These are phyloP conservation scores for Apostasia ramifera DNA, from an alignment of 106 monocot species.

Conservation along the genomic window DNA sequence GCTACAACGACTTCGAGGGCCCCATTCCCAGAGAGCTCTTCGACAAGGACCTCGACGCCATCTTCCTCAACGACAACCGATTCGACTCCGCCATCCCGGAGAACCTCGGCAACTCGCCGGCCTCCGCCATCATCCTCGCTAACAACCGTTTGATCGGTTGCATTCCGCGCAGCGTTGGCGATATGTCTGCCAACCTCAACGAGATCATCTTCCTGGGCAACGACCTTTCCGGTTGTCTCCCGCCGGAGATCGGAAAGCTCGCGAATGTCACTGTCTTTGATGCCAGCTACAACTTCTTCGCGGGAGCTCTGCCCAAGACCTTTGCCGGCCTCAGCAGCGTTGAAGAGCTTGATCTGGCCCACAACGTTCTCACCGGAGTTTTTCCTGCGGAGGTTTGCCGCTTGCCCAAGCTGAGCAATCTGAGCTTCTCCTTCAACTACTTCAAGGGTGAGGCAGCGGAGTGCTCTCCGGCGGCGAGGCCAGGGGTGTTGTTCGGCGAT, in stretches of 20 bases:
- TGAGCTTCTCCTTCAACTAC: conserved; percentile 25
- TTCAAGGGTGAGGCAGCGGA: conserved; percentile 15
- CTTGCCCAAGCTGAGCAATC: conserved; percentile 17
- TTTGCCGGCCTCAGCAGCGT: conserved; percentile 9
- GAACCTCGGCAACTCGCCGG: conserved; percentile 44
- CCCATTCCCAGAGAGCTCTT: conserved; percentile 9
- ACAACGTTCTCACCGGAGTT: conserved; percentile 17
- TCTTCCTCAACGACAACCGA: conserved; percentile 47
- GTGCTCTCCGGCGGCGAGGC: conserved; percentile 6
- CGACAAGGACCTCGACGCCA: conserved; percentile 30
- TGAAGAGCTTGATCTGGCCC: conserved; percentile 15
- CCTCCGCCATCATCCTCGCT: conserved; percentile 41
- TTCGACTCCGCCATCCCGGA: conserved; percentile 30
- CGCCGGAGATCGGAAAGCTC: conserved; percentile 29
- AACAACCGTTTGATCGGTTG: conserved; percentile 45
- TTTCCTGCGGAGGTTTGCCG: conserved; percentile 10
- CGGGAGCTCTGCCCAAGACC: conserved; percentile 16
- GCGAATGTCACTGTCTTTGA: conserved; percentile 30
- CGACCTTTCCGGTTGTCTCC: conserved; percentile 26
- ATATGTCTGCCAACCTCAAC: conserved; percentile 27
- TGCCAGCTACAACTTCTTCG: conserved; percentile 22
- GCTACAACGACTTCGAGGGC: conserved; percentile 54
- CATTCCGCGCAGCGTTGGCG: conserved; percentile 36
- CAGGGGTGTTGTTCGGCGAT: conserved; percentile 2
- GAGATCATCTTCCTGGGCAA: conserved; percentile 40